Conservation (phyloP, 2,329 filamentous ascomycete genomes). For the Fusarium sp. region DNA sequence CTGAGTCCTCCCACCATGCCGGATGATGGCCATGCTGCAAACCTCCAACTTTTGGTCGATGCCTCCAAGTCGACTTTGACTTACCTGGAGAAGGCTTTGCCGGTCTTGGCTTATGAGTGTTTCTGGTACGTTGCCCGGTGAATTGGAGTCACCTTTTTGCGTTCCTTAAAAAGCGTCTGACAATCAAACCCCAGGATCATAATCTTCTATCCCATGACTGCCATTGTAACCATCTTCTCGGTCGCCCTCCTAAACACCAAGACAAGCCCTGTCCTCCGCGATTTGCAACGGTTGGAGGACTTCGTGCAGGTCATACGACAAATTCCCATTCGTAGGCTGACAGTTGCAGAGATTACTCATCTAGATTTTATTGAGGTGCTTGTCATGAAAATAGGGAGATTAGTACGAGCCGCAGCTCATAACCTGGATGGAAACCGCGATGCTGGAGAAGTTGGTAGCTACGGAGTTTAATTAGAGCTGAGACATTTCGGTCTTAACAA, state of each 20-base stretch:
- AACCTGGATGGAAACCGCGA: not conserved
- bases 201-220: slow-evolving; percentile 17
- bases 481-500: not conserved
- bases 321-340: slow-evolving; percentile 3
- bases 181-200: not conserved
- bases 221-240: not conserved
- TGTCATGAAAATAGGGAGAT: not conserved
- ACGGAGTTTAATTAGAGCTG: not conserved
- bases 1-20: fast-evolving
- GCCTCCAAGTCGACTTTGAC: slow-evolving; percentile 10
- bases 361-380: not conserved
- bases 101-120: slow-evolving; percentile 1
- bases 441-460: not conserved
- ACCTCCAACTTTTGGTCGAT: not conserved
- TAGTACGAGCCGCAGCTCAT: not conserved
- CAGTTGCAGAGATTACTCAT: not conserved
- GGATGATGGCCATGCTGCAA: not conserved
- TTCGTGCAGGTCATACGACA: not conserved
- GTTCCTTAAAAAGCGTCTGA: not conserved
- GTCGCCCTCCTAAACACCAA: not conserved
- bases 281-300: not conserved
- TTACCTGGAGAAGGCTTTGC: slow-evolving; percentile 8
- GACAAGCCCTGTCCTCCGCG: not conserved
- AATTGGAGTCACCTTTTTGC: fast-evolving
- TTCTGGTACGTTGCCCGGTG: not conserved